Conservation (phyloP, 163 green algal genomes). For the Volvox carteri region DNA sequence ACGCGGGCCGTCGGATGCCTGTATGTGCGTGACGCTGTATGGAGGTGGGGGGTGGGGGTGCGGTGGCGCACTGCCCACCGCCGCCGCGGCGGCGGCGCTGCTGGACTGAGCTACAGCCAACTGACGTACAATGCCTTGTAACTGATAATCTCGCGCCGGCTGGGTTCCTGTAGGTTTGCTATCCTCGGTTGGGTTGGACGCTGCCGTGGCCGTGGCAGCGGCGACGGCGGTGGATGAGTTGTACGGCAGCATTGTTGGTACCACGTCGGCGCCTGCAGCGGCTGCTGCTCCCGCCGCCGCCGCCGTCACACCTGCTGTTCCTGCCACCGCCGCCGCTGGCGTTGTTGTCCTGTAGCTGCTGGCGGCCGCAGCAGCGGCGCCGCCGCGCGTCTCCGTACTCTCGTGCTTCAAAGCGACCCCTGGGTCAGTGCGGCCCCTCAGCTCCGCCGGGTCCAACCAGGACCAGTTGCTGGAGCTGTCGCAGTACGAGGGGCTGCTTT, state of each 20-base stretch:
- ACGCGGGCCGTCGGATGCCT: not conserved
- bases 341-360: not conserved
- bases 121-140: conserved; percentile 17
- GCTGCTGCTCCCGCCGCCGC: not conserved
- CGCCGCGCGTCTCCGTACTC: too few species aligned
- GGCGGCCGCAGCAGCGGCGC: too few species aligned
- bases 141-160: not conserved
- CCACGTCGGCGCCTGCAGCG: too few species aligned
- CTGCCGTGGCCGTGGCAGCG: not conserved
- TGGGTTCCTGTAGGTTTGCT: too few species aligned
- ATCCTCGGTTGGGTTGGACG: too few species aligned
- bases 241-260: not conserved
- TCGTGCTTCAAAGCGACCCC: too few species aligned
- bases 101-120: not conserved
- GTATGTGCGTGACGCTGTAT: not conserved
- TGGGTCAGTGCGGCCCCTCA: not conserved
- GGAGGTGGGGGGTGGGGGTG: not conserved
- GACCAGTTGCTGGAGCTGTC: not conserved
- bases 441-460: not conserved
- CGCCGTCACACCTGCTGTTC: not conserved
- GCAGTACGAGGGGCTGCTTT: not conserved
- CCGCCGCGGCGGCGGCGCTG: not conserved
- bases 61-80: not conserved
- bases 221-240: not conserved
- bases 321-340: not conserved